Conservation (phyloP, 2,329 filamentous ascomycete species). For the Fusarium liriodendri region DNA sequence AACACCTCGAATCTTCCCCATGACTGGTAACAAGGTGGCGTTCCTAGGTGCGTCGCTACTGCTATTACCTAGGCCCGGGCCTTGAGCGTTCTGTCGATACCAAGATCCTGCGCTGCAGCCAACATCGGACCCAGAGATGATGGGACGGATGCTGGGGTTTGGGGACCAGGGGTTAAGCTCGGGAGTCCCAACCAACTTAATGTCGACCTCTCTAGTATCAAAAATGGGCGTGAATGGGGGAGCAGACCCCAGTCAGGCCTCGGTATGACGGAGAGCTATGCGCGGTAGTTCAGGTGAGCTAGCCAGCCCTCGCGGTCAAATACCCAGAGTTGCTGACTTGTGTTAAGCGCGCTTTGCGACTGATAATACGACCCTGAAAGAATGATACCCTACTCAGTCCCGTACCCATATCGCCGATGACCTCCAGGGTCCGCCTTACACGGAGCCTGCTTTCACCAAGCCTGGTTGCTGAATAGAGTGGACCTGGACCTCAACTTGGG, state of each 20-base stretch:
- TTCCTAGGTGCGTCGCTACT: slow-evolving; percentile 2
- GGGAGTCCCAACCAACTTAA: background rate
- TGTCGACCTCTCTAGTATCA: background rate
- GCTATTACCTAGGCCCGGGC: background rate
- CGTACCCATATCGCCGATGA: background rate
- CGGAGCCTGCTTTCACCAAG: background rate
- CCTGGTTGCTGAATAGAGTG: background rate
- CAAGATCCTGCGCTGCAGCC: slow-evolving; percentile 7
- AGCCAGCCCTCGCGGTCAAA: slow-evolving; percentile 3
- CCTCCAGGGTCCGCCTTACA: background rate
- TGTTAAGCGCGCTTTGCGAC: slow-evolving; percentile 26
- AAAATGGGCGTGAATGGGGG: background rate
- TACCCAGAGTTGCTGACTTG: background rate
- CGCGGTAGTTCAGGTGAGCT: slow-evolving; percentile 9
- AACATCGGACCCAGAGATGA: background rate
- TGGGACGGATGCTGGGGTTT: slow-evolving; percentile 3
- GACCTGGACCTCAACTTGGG: background rate
- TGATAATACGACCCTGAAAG: slow-evolving; percentile 8
- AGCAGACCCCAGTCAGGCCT: background rate
- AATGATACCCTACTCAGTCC: background rate
- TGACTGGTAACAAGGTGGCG: slow-evolving; percentile 3
- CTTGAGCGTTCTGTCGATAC: background rate
- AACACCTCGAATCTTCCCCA: background rate
- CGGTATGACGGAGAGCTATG: background rate
- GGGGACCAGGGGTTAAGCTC: background rate